Evolutionary conservation across 2,329 filamentous ascomycete species (phyloP).

Genomic region (Claviceps monticola): DNA sequence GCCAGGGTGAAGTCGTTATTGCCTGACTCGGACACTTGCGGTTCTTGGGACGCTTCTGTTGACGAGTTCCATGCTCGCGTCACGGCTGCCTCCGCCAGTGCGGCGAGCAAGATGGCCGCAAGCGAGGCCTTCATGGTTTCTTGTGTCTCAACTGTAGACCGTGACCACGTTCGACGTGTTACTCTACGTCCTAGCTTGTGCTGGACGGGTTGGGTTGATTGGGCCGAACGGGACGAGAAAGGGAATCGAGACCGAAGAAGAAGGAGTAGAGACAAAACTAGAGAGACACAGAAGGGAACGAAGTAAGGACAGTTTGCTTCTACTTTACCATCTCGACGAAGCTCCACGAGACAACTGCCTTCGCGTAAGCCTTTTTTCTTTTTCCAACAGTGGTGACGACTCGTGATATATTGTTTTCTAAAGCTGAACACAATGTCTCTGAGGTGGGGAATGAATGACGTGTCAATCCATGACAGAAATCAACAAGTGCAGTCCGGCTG

Average conservation of each 20-base stretch:
- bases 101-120: constrained; percentile 1
- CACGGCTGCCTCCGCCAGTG: constrained; percentile 6
- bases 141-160: background rate
- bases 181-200: background rate
- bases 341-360: no score
- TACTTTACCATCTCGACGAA: background rate
- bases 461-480: background rate
- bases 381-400: no score
- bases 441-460: background rate
- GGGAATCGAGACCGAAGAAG: background rate
- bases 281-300: background rate
- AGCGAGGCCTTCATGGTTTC: constrained; percentile 5
- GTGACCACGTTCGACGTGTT: background rate
- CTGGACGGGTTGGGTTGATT: background rate
- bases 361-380: no score
- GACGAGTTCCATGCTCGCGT: background rate
- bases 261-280: background rate
- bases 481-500: background rate
- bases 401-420: background rate
- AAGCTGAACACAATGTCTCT: background rate
- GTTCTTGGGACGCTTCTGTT: background rate
- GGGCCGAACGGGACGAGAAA: background rate
- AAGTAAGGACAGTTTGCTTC: no score
- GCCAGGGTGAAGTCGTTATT: constrained; percentile 14
- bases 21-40: background rate